Evolutionary conservation across 106 monocot species (phyloP), one percentile per base, ranked within the genome.

Genomic region (Acorus calamus): DNA sequence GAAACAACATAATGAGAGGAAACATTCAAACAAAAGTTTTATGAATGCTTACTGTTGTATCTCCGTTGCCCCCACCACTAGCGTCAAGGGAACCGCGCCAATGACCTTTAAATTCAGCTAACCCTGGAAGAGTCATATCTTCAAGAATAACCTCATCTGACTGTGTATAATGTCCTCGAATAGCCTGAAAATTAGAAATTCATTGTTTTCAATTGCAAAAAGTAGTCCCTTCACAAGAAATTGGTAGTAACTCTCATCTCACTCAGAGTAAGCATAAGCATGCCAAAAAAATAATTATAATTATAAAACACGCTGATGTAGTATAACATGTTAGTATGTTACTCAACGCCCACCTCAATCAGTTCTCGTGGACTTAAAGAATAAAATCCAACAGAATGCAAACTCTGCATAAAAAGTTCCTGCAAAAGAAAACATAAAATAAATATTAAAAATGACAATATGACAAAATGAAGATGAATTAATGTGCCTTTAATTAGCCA

Each of bases 71-170:
- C 12, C 98, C 98, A 64, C 98, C 98, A 74, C 92, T 92, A 49
- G 98, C 91, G 74, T 98, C 92, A 74, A 98, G 88, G 74, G 87
- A 87, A 1, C 96, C 96, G 67, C 65, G 84, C 96, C 96, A 96
- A 56, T 62, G 71, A 55, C 98, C 98, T 75, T 71, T 83, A 43
- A 98, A 75, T 87, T 98, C 98, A 54, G 88, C 80, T 79, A 98
- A 81, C 58, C 85, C 98, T 57, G 98, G 98, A 56, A 93, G 88
- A 59, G 50, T 61, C 50, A 98, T 81, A 63, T 98, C 98, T 71
- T 92, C 98, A 49, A 88, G 71, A 64, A 73, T 76, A 73, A 64
- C 66, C 48, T 98, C 88, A 66, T 92, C 88, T 50, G 73, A 78
- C 79, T 71, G 81, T 73, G 67, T 64, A 77, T 74, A 56, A 56